phyloP scores from a whole-genome alignment of 305 asterid genomes.

The Coffea humblotiana region DNA sequence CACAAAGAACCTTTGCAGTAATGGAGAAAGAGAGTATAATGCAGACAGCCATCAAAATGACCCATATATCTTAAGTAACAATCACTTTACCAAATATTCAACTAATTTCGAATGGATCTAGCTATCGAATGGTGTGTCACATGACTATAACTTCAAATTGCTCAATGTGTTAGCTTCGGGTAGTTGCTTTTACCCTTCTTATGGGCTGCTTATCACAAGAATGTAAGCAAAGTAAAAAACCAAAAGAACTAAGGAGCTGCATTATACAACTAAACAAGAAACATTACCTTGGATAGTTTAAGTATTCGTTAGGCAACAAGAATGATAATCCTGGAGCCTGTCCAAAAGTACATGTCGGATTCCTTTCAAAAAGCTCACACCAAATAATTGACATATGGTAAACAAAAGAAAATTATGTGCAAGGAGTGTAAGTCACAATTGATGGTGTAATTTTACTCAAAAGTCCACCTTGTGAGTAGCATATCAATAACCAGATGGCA shows the following conservation, averaged over 20 bases:
- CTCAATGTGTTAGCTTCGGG: background rate
- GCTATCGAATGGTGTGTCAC: background rate
- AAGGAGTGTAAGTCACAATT: background rate
- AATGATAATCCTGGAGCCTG: slow-evolving; percentile 98
- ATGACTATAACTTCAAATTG: background rate
- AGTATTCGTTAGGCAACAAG: slow-evolving; percentile 77
- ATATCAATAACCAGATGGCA: background rate
- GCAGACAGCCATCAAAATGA: background rate
- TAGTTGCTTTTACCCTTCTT: background rate
- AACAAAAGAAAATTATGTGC: background rate
- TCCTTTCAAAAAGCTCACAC: slow-evolving; percentile 10
- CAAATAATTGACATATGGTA: background rate
- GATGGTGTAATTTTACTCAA: background rate
- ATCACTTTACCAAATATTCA: background rate
- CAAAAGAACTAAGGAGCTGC: background rate
- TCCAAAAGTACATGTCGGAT: slow-evolving; percentile 46
- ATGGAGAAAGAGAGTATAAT: background rate
- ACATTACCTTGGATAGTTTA: slow-evolving; percentile 72
- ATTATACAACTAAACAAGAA: background rate
- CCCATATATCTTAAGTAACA: background rate
- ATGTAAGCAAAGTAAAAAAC: background rate
- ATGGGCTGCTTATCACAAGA: background rate
- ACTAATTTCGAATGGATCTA: background rate
- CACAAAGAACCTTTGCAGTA: background rate
- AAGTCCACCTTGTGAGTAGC: background rate